Base-by-base conservation (phyloP, 176 grass and related monocot species). In the Cenchrus americanus region DNA sequence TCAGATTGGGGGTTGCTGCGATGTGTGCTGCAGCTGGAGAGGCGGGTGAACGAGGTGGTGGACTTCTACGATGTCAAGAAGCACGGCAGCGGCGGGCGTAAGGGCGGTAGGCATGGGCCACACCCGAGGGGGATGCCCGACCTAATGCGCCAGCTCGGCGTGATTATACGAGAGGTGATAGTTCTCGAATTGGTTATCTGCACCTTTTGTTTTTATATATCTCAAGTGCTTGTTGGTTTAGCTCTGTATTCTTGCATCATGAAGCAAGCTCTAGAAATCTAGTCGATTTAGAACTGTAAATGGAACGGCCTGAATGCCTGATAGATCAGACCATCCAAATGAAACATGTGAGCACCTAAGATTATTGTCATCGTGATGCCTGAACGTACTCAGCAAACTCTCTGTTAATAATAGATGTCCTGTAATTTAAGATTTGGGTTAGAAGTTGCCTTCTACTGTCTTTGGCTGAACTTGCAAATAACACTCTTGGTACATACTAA, bases 81-180 rank as follows among this genome's bases (percentile, higher is more conserved):
- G 55, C 89, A 89, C 27, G 87, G 92, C 52, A 80, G 77, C n/a
- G 77, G 65, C 34, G 87, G 78, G 22, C 60, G 85, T 42, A 87
- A 75, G 69, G n/a, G 51, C 57, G 50, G 84, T 62, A 94, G 80
- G 66, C 82, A 88, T 18, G 82, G 67, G 59, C 53, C 80, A 8
- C 69, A 67, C 66, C 58, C 83, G n/a, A 97, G 85, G 68, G 93
- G 90, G 77, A 80, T 80, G 89, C 87, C 87, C 7, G 91, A 95
- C 44, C 89, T 98, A 69, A 88, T 90, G 71, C 96, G 93, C 73
- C 93, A 90, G 51, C 85, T 98, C 58, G 77, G 87, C 27, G 48
- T 52, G 19, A 87, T 98, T 70, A 18, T 98, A 47, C 89, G 86
- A 50, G 91, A 98, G 92, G 95, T 90, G 40, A 87, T 69, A 64